Conservation (phyloP, 2,329 filamentous ascomycete genomes). For the Sporothrix phasma region DNA sequence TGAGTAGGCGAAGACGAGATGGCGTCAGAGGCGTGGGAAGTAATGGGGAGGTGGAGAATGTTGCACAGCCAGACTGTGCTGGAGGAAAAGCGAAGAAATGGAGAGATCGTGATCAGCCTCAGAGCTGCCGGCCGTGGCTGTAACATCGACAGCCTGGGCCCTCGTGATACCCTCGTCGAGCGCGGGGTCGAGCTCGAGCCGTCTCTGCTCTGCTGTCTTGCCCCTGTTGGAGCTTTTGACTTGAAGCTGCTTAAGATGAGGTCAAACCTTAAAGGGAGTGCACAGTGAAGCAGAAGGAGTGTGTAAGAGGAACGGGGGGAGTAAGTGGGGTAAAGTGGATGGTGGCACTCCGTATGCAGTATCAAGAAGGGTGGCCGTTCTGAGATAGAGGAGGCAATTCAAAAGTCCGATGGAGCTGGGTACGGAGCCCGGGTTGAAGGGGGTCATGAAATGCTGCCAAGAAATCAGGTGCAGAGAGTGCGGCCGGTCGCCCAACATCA, state of each 20-base stretch:
- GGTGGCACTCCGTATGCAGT: background rate
- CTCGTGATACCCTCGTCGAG: slow-evolving; percentile 10
- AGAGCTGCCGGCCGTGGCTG: background rate
- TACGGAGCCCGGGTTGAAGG: background rate
- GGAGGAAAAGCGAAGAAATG: background rate
- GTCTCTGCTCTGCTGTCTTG: slow-evolving; percentile 4
- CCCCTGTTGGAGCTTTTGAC: background rate
- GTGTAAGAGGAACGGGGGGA: background rate
- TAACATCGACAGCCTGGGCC: background rate
- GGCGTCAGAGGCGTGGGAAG: background rate
- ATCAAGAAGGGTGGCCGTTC: background rate
- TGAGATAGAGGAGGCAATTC: background rate
- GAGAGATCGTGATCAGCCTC: no score
- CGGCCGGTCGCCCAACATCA: background rate
- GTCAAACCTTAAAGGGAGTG: background rate
- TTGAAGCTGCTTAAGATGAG: background rate
- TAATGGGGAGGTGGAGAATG: background rate
- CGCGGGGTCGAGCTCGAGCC: slow-evolving; percentile 5
- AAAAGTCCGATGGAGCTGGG: background rate
- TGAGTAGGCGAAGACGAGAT: background rate
- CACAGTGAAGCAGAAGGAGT: background rate
- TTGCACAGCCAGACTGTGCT: background rate
- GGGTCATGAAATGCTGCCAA: background rate
- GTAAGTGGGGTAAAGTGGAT: background rate
- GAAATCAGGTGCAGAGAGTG: background rate